phyloP scores from a whole-genome alignment of 805 yeast species.

The Torulaspora indica region DNA sequence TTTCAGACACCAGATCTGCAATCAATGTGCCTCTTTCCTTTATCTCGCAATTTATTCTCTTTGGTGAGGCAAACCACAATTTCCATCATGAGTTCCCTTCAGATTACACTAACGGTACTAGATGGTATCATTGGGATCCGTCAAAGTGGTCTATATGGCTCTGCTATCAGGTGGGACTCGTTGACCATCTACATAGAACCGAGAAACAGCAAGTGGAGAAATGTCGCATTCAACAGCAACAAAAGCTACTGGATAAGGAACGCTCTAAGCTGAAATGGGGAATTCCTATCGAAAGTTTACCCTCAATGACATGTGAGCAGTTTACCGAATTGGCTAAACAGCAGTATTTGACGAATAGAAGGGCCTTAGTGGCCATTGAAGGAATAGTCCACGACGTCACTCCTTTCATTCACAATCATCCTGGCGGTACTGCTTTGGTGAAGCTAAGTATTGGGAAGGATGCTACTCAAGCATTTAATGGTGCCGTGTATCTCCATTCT shows the following conservation, averaged over 20 bases:
- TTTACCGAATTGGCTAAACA: conserved; percentile 39
- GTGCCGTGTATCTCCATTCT: conserved; percentile 90
- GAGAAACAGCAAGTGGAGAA: conserved; percentile 52
- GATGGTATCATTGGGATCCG: conserved; percentile 78
- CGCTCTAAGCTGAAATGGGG: conserved; percentile 88
- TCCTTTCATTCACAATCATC: conserved; percentile 86
- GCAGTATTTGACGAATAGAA: conserved; percentile 41
- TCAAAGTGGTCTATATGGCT: conserved; percentile 68
- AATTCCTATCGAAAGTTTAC: conserved; percentile 81
- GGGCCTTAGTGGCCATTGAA: conserved; percentile 73
- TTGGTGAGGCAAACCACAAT: conserved; percentile 90
- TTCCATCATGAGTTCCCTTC: conserved; percentile 95
- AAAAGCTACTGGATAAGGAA: conserved; percentile 70
- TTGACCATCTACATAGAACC: conserved; percentile 52
- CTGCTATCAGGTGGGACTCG: conserved; percentile 50
- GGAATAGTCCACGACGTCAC: conserved; percentile 93
- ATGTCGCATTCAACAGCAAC: conserved; percentile 76
- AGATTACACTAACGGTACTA: conserved; percentile 74
- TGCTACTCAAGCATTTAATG: conserved; percentile 90
- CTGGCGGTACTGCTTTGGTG: conserved; percentile 83
- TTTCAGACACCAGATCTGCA: conserved; percentile 69
- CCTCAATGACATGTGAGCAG: conserved; percentile 56
- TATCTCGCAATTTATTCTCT: conserved; percentile 58
- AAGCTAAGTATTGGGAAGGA: conserved; percentile 84
- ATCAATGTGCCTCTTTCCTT: conserved; percentile 50